phyloP scores from a whole-genome alignment of 1,284 basidiomycete genomes.

The Gomphus bonarii region DNA sequence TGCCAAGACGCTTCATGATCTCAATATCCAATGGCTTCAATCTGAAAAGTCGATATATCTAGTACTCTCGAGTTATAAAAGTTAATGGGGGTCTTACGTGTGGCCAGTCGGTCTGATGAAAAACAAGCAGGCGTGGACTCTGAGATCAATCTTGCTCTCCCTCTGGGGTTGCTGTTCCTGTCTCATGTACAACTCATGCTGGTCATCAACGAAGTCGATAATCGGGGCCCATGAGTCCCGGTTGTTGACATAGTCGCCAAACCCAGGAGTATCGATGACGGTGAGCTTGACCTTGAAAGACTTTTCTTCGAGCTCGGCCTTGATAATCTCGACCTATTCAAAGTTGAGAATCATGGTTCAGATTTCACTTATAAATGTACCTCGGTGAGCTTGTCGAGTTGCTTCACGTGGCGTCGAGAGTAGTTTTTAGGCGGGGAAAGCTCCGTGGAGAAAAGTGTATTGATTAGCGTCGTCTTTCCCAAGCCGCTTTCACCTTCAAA shows the following conservation, averaged over 20 bases:
- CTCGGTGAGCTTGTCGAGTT: slow-evolving; percentile 98
- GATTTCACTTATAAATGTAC: slow-evolving; percentile 18
- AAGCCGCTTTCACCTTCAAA: slow-evolving; percentile 82
- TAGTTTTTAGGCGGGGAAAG: slow-evolving; percentile 91
- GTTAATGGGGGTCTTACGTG: slow-evolving; percentile 50
- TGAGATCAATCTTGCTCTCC: slow-evolving; percentile 85
- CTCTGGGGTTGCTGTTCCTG: slow-evolving; percentile 98
- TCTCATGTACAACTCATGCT: slow-evolving; percentile 98
- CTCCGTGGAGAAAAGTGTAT: slow-evolving; percentile 98
- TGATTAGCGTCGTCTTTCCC: slow-evolving; percentile 94
- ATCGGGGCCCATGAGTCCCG: slow-evolving; percentile 97
- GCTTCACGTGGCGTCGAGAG: slow-evolving; percentile 84
- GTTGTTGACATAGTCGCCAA: slow-evolving; percentile 99
- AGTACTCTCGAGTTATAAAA: not conserved
- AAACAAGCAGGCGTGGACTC: slow-evolving; percentile 96
- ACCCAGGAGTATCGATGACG: slow-evolving; percentile 97
- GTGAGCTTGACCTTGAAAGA: slow-evolving; percentile 99
- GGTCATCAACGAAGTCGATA: slow-evolving; percentile 99
- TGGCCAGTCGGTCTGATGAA: slow-evolving; percentile 96
- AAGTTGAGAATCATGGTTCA: not conserved
- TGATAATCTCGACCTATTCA: slow-evolving; percentile 74
- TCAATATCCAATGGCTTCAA: slow-evolving; percentile 98
- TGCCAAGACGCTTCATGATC: slow-evolving; percentile 96
- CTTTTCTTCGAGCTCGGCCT: slow-evolving; percentile 96
- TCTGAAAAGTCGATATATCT: slow-evolving; percentile 27